Evolutionary conservation across 164 flowering plant genomes (phyloP), one percentile per base, ranked within the genome.

Genomic region (Kalanchoe fedtschenkoi): DNA sequence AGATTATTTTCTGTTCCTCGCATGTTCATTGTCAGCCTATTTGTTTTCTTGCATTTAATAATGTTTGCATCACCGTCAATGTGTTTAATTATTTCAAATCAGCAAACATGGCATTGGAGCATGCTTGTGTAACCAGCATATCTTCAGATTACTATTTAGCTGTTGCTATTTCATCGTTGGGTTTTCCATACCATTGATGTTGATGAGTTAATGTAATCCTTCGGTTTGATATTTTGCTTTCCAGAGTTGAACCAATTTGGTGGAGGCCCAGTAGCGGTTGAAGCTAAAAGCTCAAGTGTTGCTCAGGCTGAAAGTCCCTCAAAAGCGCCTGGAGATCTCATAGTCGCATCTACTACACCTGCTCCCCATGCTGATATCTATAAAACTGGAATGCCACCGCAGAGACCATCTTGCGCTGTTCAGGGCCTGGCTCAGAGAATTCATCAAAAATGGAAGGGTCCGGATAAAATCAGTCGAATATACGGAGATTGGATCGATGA

Each of bases 401-500:
- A 92, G 47, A 83, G 96, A 69, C 42, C 86, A 28, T 62, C 86
- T 1, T 68, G 68, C 58, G 74, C 77, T 37, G 70, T 65, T 53
- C 95, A 76, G 75, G 80, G 84, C 71, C 74, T 76, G 47, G 88
- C 83, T 16, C 85, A 79, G 65, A 81, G 88, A 57, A 60, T 87
- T 14, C 75, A 66, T 47, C 85, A 81, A 71, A 93, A 90, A 63
- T 93, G 99, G 99, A 93, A 93, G 58, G 99, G 99, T 28, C 99
- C 99, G 1, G 88, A 90, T 69, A 95, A 87, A 74, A 95, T 95
- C 71, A 95, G 99, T 66, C 68, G 88, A 75, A 95, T 95, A 73
- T 93, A 93, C 69, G 99, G 99, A 62, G 99, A 95, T 63, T 95
- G 99, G 99, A 91, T 95, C 28, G 98, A 93, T 61, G 98, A 90